Evolutionary conservation across 1,139 yeast genomes (phyloP).

Genomic region (Tardiomyces depauwii): DNA sequence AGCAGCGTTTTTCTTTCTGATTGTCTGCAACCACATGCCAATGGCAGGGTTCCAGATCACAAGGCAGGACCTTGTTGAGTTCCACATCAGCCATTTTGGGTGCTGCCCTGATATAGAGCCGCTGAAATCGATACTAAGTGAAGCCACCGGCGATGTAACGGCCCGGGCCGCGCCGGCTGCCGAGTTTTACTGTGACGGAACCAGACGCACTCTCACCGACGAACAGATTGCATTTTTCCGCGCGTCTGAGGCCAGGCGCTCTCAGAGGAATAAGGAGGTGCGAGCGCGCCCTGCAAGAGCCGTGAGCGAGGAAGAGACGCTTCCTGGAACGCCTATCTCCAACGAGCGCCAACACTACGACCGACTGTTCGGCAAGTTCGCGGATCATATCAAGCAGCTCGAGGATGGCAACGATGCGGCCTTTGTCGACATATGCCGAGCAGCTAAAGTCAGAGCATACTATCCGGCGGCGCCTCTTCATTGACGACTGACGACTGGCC

Average conservation of each 20-base stretch:
- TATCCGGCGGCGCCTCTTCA: conserved; percentile 13
- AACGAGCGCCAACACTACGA: conserved; percentile 4
- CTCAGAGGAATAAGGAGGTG: conserved; percentile 1
- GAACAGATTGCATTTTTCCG: conserved; percentile 18
- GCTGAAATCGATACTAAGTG: neutral
- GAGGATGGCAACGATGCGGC: conserved; percentile 9
- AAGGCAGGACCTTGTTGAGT: neutral
- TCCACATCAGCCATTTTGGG: neutral
- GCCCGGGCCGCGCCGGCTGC: neutral
- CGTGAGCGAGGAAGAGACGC: conserved; percentile 8
- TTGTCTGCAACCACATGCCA: too few relatives aligned
- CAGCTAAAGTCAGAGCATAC: conserved; percentile 8
- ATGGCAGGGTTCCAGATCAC: neutral
- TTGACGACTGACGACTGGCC: neutral
- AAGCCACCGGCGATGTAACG: neutral
- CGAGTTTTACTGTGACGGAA: conserved; percentile 15
- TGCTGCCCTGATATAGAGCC: neutral
- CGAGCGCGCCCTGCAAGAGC: neutral
- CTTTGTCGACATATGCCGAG: conserved; percentile 6
- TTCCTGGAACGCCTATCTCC: conserved; percentile 7
- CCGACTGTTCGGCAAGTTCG: conserved; percentile 9
- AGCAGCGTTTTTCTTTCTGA: too few relatives aligned
- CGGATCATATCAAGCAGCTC: conserved; percentile 6
- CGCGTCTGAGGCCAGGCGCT: conserved; percentile 10
- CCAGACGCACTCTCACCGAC: conserved; percentile 16